Evolutionary conservation across 2,329 filamentous ascomycete genomes (phyloP), one percentile per base, ranked within the genome.

Genomic region (Cordyceps cateniannulata): DNA sequence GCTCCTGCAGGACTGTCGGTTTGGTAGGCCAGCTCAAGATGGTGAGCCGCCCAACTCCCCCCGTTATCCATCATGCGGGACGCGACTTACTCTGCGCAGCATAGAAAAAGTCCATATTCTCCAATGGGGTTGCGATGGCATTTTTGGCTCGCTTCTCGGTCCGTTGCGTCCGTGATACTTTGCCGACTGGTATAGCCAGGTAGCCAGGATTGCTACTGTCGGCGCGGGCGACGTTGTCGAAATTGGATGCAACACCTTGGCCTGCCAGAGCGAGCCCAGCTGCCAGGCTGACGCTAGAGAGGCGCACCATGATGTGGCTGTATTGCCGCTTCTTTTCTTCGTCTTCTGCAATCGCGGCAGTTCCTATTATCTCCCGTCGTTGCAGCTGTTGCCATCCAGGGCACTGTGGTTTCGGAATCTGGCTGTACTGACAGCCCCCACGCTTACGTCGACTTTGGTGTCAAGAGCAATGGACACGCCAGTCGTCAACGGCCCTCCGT

Each of bases 101-200:
- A 54, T 77, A 77, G 59, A 76, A 77, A 55, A 70, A 73, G 14
- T 75, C 67, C 60, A 62, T 69, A 51, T 77, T 77, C 12, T 71
- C 65, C 29, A 77, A 63, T 18, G 63, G 62, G 2, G 70, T 67
- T 35, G 70, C 65, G 22, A 75, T 68, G 12, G 71, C 63, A 12
- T 68, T 64, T n/a, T 62, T 20, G 22, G 32, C 40, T 51, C 47
- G 25, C n/a, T 52, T 61, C 9, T 50, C 50, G 20, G 8, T 22
- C 9, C 42, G 45, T 7, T 61, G 64, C 12, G 68, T 64, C 51
- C 66, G 67, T 56, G 71, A 63, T 42, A 73, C 64, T 2, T 69
- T 71, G 9, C 68, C 70, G 7, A 77, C 68, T 18, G 73, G 72
- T 47, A 77, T 65, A 4, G 72, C 69, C 16, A 77, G 65, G 59